phyloP scores from a whole-genome alignment of 768 basidiomycete species.

The Lactarius vividus region DNA sequence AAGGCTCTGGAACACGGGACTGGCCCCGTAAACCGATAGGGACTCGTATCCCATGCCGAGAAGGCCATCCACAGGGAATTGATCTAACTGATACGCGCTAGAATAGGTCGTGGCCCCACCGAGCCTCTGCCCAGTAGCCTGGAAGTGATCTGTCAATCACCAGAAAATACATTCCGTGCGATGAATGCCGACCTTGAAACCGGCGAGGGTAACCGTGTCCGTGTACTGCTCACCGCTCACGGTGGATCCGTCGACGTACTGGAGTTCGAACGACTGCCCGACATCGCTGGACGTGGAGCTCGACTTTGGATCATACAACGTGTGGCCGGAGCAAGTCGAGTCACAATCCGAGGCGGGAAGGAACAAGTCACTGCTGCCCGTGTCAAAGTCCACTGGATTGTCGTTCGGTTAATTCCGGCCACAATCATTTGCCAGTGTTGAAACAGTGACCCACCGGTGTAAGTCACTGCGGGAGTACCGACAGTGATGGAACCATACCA shows the following conservation, averaged over 20 bases:
- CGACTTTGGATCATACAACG: background rate
- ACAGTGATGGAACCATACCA: conserved; percentile 27
- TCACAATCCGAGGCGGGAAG: conserved; percentile 36
- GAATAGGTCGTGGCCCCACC: conserved; percentile 45
- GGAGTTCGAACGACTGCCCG: conserved; percentile 33
- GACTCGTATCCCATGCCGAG: conserved; percentile 40
- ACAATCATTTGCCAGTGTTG: background rate
- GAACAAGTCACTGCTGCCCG: conserved; percentile 35
- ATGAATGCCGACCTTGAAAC: conserved; percentile 27
- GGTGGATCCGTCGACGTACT: conserved; percentile 41
- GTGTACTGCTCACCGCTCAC: conserved; percentile 41
- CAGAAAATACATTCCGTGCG: background rate
- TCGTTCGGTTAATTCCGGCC: background rate
- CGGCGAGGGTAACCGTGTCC: conserved; percentile 43
- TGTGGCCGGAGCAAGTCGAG: conserved; percentile 31
- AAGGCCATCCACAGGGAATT: conserved; percentile 41
- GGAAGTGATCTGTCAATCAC: conserved; percentile 7
- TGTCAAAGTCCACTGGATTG: conserved; percentile 41
- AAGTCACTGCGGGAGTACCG: conserved; percentile 23
- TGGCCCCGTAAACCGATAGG: conserved; percentile 28
- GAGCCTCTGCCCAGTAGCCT: conserved; percentile 43
- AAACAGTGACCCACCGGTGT: conserved; percentile 9
- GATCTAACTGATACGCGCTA: conserved; percentile 29
- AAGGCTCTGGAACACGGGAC: conserved; percentile 41
- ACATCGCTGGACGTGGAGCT: conserved; percentile 30